Evolutionary conservation across 139 green algal species (phyloP), one percentile per base, ranked within the genome.

Genomic region (Dunaliella primolecta): DNA sequence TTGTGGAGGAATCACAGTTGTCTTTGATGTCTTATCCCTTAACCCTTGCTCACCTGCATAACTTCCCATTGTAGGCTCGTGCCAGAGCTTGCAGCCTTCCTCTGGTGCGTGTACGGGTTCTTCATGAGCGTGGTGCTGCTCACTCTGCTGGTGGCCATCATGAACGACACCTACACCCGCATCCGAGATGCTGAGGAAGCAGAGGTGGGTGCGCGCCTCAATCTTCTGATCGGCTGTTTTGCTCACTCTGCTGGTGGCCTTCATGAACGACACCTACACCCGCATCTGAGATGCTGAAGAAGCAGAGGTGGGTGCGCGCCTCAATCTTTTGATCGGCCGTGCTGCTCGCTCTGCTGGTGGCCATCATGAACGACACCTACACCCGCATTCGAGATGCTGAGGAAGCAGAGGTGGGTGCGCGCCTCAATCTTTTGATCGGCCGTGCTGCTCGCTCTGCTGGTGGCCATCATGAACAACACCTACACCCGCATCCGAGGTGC

Each of bases 331-430:
- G n/a, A n/a, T n/a, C n/a, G n/a, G n/a, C n/a, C n/a, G 78, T 83
- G 78, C 34, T 83, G 20, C 25, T 83, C 2, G 30, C 78, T 1
- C 78, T 83, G 11, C 78, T 83, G 31, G 34, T 83, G 1, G 32
- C 78, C 37, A 75, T 83, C 37, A 83, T 83, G 78, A 83, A 83
- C 37, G 78, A 83, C 78, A 83, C 78, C 2, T 83, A 74, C 37
- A 38, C 74, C 78, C 78, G 78, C 23, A 83, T 83, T 37, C 64
- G 70, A 37, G 78, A 83, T 75, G 36, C 78, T n/a, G 78, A 83
- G 37, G 78, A 83, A 32, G 32, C 70, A 30, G 78, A 83, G 78
- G 78, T 80, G 20, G 29, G 75, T 64, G 46, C 15, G 46, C 46
- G n/a, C n/a, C n/a, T n/a, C n/a, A n/a, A n/a, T n/a, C n/a, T n/a